Conservation (phyloP, 345 rosid genomes). For the Gossypium sturtianum region DNA sequence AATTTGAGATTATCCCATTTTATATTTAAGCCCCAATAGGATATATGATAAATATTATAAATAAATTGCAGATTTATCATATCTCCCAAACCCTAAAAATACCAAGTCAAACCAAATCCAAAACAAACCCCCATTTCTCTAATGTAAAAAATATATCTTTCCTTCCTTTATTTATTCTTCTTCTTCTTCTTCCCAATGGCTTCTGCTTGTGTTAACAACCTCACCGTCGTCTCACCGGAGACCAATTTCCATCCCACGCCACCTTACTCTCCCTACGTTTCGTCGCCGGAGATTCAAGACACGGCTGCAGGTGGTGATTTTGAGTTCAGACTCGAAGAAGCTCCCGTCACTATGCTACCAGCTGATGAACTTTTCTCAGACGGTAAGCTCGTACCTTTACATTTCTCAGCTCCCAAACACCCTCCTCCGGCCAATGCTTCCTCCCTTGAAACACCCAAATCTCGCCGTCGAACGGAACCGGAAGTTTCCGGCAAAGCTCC, state of each 20-base stretch:
- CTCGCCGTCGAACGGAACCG: constrained; percentile 35
- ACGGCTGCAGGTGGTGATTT: constrained; percentile 38
- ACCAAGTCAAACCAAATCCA: too few relatives aligned
- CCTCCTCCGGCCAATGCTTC: constrained; percentile 12
- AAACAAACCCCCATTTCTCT: too few relatives aligned
- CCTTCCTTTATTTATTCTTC: not conserved
- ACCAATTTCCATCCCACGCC: not conserved
- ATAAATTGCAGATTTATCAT: too few relatives aligned
- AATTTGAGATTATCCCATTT: too few relatives aligned
- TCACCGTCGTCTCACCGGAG: not conserved
- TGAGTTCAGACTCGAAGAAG: constrained; percentile 85
- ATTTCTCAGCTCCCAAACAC: constrained; percentile 22
- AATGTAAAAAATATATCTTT: too few relatives aligned
- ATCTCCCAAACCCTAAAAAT: too few relatives aligned
- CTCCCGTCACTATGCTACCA: constrained; percentile 78
- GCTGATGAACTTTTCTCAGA: constrained; percentile 92
- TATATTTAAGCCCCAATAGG: too few relatives aligned
- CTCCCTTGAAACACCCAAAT: constrained; percentile 29
- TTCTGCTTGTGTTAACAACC: not conserved
- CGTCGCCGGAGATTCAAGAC: constrained; percentile 24
- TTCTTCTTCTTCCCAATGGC: not conserved
- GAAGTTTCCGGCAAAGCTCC: constrained; percentile 61
- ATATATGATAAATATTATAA: too few relatives aligned
- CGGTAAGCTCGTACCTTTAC: constrained; percentile 81
- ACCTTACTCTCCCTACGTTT: not conserved